phyloP scores from a whole-genome alignment of 2,329 filamentous ascomycete species.

The Claviceps sp. region DNA sequence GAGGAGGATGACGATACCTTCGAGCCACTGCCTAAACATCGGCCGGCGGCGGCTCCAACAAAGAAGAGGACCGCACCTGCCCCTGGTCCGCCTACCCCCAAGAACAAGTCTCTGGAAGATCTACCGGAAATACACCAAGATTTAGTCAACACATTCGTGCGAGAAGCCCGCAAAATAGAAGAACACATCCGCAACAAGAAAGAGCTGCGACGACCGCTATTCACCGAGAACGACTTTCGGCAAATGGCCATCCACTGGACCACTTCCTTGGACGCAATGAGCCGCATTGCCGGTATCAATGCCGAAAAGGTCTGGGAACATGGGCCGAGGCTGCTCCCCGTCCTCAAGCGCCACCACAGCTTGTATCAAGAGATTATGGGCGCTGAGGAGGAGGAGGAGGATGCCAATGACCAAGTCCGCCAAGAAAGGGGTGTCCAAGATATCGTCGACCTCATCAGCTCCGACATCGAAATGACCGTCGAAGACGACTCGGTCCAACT shows the following conservation, averaged over 20 bases:
- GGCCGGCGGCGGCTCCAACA: slow-evolving; percentile 22
- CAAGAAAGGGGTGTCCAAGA: slow-evolving; percentile 16
- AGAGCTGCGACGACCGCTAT: slow-evolving; percentile 43
- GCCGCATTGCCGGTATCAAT: slow-evolving; percentile 48
- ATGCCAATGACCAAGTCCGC: slow-evolving; percentile 4
- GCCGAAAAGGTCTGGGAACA: slow-evolving; percentile 46
- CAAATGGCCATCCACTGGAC: slow-evolving; percentile 64
- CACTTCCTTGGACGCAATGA: slow-evolving; percentile 46
- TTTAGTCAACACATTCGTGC: slow-evolving; percentile 52
- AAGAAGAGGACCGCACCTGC: slow-evolving; percentile 6
- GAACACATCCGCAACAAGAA: slow-evolving; percentile 48
- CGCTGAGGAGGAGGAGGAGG: slow-evolving; percentile 11
- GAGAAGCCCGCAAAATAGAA: slow-evolving; percentile 45
- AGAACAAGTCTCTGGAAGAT: slow-evolving; percentile 37
- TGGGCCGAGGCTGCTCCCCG: slow-evolving; percentile 45
- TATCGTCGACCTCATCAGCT: slow-evolving; percentile 43
- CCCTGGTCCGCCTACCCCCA: slow-evolving; percentile 44
- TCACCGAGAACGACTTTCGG: slow-evolving; percentile 55
- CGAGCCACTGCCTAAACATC: slow-evolving; percentile 25
- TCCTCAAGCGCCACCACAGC: slow-evolving; percentile 36
- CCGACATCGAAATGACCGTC: slow-evolving; percentile 24
- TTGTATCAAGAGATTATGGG: slow-evolving; percentile 39
- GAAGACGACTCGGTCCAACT: slow-evolving; percentile 25
- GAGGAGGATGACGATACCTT: slow-evolving; percentile 32
- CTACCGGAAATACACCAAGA: slow-evolving; percentile 48